These are phyloP conservation scores for Strobilomyces echinocephalus DNA, from an alignment of 768 basidiomycete genomes.

Conservation along the genomic window DNA sequence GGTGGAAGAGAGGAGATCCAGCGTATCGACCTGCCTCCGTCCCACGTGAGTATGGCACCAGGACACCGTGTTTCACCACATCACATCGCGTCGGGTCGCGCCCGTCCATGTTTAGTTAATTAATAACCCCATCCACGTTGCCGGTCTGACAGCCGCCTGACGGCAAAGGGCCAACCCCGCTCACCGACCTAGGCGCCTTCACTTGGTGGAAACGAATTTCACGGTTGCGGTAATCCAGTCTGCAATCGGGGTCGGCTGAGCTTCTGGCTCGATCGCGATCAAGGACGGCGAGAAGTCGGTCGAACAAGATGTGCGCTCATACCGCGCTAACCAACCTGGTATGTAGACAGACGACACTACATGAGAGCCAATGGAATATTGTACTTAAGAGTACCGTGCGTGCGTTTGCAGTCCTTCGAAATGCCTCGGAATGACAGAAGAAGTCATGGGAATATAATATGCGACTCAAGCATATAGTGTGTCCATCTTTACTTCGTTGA, in stretches of 20 bases:
- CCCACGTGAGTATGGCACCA: neutral
- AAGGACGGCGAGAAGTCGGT: conserved; percentile 6
- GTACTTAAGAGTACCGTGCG: neutral
- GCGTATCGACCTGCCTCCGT: neutral
- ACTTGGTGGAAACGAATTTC: neutral
- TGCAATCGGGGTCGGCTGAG: conserved; percentile 2
- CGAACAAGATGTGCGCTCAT: neutral
- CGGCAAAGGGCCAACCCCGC: neutral
- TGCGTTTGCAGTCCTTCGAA: neutral
- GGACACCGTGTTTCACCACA: neutral
- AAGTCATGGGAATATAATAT: neutral
- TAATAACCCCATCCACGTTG: neutral
- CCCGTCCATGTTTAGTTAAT: neutral
- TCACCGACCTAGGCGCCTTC: no score
- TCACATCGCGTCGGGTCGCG: neutral
- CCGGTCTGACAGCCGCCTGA: no score
- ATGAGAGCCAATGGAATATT: neutral
- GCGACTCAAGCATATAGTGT: conserved; percentile 16
- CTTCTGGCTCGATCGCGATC: conserved; percentile 19
- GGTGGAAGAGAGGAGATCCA: conserved; percentile 4
- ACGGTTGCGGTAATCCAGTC: conserved; percentile 1
- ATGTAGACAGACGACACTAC: no score
- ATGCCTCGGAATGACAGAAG: neutral
- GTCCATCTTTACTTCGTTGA: conserved; percentile 19
- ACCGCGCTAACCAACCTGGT: neutral